Evolutionary conservation across 2,329 filamentous ascomycete species (phyloP).

Genomic region (Gaeumannomyces tritici): DNA sequence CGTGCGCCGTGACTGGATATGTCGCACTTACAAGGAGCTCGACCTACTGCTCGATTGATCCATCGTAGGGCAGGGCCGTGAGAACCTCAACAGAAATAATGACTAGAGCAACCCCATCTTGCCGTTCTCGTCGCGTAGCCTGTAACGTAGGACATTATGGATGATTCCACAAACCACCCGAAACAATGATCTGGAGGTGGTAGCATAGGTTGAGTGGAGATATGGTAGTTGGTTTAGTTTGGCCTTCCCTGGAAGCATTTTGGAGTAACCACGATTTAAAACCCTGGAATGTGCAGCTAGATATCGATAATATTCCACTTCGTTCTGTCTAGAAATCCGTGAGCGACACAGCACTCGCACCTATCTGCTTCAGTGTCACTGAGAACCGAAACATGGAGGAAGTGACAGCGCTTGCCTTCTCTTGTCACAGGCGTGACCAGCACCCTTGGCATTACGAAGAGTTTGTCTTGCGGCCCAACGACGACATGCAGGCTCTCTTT

Average conservation of each 20-base stretch:
- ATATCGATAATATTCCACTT: neutral
- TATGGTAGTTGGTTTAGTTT: conserved; percentile 17
- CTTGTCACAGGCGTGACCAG: neutral
- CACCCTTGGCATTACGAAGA: neutral
- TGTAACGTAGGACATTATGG: conserved; percentile 21
- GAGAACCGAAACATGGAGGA: conserved; percentile 17
- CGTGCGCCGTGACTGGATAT: conserved; percentile 28
- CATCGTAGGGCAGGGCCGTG: conserved; percentile 26
- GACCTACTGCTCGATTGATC: conserved; percentile 22
- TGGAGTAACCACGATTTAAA: accelerated
- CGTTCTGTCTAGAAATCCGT: neutral
- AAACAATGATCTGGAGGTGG: conserved; percentile 2
- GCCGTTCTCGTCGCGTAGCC: conserved; percentile 16
- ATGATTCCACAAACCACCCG: conserved; percentile 23
- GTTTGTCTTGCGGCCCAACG: neutral
- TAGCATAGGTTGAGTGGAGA: conserved; percentile 22
- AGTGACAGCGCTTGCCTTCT: neutral
- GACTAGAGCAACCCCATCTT: conserved; percentile 16
- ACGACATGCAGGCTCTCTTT: conserved; percentile 13
- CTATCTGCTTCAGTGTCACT: conserved; percentile 18
- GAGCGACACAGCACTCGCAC: neutral
- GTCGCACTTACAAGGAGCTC: conserved; percentile 23
- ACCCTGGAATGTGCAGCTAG: neutral
- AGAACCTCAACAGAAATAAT: conserved; percentile 8
- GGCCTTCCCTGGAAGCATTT: neutral